These are phyloP conservation scores for Lentinus brumalis DNA, from an alignment of 768 basidiomycete genomes.

Conservation along the genomic window DNA sequence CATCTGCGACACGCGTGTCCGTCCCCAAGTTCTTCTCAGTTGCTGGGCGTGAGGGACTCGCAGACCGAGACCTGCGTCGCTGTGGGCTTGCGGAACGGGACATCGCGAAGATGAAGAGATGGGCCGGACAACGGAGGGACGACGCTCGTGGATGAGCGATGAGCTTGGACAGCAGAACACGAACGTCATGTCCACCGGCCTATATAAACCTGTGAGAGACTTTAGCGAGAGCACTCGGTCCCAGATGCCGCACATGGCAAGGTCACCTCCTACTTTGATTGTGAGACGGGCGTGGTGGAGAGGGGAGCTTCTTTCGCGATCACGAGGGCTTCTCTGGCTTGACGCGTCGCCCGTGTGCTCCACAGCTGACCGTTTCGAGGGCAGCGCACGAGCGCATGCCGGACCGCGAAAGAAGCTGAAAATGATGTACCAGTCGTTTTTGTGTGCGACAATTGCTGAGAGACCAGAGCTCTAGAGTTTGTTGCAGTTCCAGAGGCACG, in stretches of 20 bases:
- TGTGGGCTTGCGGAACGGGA: too few species aligned
- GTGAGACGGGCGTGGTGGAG: neutral
- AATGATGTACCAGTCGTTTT: too few species aligned
- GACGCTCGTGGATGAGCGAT: conserved; percentile 1
- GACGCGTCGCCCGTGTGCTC: conserved; percentile 13
- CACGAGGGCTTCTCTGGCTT: conserved; percentile 12
- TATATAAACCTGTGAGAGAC: conserved; percentile 6
- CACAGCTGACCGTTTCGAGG: conserved; percentile 7
- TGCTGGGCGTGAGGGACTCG: conserved; percentile 1
- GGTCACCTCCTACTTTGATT: neutral
- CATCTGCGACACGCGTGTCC: conserved; percentile 1
- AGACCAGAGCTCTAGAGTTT: too few species aligned
- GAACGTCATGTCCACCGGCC: neutral
- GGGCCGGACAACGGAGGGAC: neutral
- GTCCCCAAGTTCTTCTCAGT: conserved; percentile 5
- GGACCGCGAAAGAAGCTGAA: neutral
- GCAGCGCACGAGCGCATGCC: conserved; percentile 3
- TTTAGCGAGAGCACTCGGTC: neutral
- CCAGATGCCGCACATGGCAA: neutral
- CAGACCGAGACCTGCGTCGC: conserved; percentile 1
- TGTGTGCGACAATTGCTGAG: too few species aligned
- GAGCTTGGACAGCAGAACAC: neutral
- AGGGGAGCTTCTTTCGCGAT: conserved; percentile 1
- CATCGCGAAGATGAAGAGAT: too few species aligned
- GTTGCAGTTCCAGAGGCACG: too few species aligned